A percentile compares a stretch with the other conserved stretches of the same genome.
phyloP scores from a whole-genome alignment of 2,329 filamentous ascomycete genomes.

The Neonectria faginata region DNA sequence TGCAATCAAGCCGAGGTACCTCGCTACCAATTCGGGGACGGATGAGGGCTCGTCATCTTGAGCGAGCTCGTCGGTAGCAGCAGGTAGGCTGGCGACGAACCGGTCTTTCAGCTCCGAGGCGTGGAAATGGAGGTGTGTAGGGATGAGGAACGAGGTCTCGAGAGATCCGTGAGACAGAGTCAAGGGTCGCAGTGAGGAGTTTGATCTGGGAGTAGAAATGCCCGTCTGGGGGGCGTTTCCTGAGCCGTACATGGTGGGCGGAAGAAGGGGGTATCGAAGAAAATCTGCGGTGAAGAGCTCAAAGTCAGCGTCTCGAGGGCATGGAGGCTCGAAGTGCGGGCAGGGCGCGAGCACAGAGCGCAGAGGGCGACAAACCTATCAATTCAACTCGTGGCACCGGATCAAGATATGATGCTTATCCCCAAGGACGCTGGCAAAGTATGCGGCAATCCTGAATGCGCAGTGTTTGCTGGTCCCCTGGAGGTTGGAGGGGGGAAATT shows the following conservation, averaged over 20 bases:
- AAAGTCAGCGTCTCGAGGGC: constrained; percentile 33
- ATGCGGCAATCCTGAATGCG: constrained; percentile 44
- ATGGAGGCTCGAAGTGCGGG: constrained; percentile 9
- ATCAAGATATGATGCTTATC: constrained; percentile 41
- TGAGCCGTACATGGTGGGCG: constrained; percentile 83
- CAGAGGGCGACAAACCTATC: constrained; percentile 46
- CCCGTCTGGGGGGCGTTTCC: constrained; percentile 90
- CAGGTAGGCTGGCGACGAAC: constrained; percentile 86
- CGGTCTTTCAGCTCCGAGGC: constrained; percentile 93
- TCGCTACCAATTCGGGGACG: constrained; percentile 87
- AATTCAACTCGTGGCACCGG: constrained; percentile 46
- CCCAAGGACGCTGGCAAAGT: constrained; percentile 45
- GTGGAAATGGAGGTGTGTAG: constrained; percentile 95
- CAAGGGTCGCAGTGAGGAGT: constrained; percentile 90
- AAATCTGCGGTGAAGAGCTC: constrained; percentile 41
- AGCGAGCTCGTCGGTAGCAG: constrained; percentile 95
- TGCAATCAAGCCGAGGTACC: constrained; percentile 92
- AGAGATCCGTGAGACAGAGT: constrained; percentile 93
- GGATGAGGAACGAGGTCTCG: constrained; percentile 95
- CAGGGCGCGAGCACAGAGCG: not conserved
- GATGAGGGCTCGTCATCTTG: constrained; percentile 99
- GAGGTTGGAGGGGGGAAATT: constrained; percentile 45
- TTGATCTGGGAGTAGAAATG: constrained; percentile 95
- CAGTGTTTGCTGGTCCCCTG: constrained; percentile 47
- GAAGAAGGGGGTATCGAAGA: constrained; percentile 58